Base-by-base conservation (phyloP, 805 yeast species). In the Candida insectorum region DNA sequence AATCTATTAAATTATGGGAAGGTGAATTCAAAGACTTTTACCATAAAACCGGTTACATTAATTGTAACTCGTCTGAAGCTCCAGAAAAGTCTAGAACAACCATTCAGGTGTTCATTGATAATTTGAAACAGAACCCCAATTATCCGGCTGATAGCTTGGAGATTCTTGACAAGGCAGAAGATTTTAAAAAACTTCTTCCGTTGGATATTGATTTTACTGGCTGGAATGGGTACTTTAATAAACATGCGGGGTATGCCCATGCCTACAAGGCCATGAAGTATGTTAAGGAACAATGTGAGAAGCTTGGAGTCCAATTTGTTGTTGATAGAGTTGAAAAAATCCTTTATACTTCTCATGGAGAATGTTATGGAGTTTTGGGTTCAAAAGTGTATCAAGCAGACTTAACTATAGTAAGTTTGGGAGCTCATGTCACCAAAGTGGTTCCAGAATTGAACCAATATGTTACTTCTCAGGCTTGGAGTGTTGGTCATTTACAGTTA, bases 191-290 rank as follows among this genome's bases (percentile, higher is more conserved):
- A 32, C 24, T 38, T 7, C 36, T 33, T 40, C 50, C 55, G 2
- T 52, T 52, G 29, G 18, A 38, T 3, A 37, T 32, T 12, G 35
- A 29, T 8, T 39, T 42, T 17, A 42, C 39, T 16, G 45, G 49
- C 1, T 35, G 44, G 20, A 26, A 28, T 10, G 56, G 46, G 7
- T 41, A 41, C 28, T 56, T 39, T 42, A 71, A 70, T 38, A 66
- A 67, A 7, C 61, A 60, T 12, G 62, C 71, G 6, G 76, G 75
- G 0, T 59, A 54, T 32, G 74, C 67, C 0, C 65, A 63, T 33
- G 64, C 75, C 6, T 59, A 64, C 5, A 58, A 65, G 16, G 55
- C 74, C 0, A 37, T 66, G 37, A 37, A 39, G 8, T 56, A 52
- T 2, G 50, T 66, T 12, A 54, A 59, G 19, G 28, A 31, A 15